phyloP scores from a whole-genome alignment of 805 yeast species.

The Limtongozyma cylindracea region DNA sequence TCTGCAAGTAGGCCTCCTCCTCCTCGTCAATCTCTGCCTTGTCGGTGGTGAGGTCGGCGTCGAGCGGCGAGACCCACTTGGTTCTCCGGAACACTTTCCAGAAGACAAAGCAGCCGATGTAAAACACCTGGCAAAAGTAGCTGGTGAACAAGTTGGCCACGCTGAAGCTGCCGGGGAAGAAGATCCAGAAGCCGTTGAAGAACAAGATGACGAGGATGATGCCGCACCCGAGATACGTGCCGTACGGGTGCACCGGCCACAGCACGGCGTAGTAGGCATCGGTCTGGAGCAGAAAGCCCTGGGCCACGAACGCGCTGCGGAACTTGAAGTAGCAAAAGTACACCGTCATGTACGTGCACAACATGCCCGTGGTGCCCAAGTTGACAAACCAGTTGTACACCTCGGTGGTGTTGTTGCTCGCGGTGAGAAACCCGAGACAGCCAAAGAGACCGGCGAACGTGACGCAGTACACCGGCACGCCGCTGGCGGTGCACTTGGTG shows the following conservation, averaged over 20 bases:
- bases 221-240: slow-evolving; percentile 4
- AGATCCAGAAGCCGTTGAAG: slow-evolving; percentile 16
- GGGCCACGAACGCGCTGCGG: slow-evolving; percentile 7
- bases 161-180: slow-evolving; percentile 11
- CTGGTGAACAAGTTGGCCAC: slow-evolving; percentile 11
- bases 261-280: slow-evolving; percentile 3
- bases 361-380: slow-evolving; percentile 32
- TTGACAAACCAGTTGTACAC: slow-evolving; percentile 56
- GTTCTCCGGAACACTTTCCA: slow-evolving; percentile 29
- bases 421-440: slow-evolving; percentile 1
- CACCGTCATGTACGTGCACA: slow-evolving; percentile 35
- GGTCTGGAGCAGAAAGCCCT: slow-evolving; percentile 10
- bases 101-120: slow-evolving; percentile 18
- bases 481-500: slow-evolving; percentile 30
- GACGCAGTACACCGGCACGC: slow-evolving; percentile 45
- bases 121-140: slow-evolving; percentile 15
- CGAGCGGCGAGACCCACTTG: slow-evolving; percentile 15
- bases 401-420: too few species aligned
- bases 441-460: too few species aligned
- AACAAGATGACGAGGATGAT: slow-evolving; percentile 8
- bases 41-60: slow-evolving; percentile 28
- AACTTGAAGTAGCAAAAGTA: slow-evolving; percentile 24
- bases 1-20: slow-evolving; percentile 5
- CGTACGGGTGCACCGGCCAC: too few species aligned
- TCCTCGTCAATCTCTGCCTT: slow-evolving; percentile 33